phyloP scores from a whole-genome alignment of 371 early-diverging fungal species.

The Mucor irregularis region DNA sequence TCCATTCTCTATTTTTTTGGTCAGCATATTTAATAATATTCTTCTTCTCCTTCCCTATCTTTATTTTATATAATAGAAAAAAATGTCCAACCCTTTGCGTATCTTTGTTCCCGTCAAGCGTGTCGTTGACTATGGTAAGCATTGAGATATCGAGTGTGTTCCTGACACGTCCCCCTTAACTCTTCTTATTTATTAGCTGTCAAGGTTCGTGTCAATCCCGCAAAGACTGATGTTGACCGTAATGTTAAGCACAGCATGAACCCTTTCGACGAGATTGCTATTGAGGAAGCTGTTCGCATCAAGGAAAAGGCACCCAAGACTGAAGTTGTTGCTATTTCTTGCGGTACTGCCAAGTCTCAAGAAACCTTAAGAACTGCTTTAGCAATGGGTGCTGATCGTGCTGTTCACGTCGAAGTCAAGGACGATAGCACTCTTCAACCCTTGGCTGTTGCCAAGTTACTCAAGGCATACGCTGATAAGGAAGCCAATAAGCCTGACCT shows the following conservation, averaged over 20 bases:
- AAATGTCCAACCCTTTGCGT: conserved; percentile 58
- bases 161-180: background rate
- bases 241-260: conserved; percentile 98
- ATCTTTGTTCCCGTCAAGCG: conserved; percentile 95
- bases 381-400: conserved; percentile 98
- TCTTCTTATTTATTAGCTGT: conserved; percentile 67
- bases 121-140: conserved; percentile 90
- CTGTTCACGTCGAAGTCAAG: conserved; percentile 90
- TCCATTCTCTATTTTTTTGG: conserved; percentile 1
- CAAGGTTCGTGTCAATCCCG: conserved; percentile 94
- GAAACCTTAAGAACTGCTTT: conserved; percentile 96
- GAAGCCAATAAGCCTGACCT: conserved; percentile 86
- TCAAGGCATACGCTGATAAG: conserved; percentile 85
- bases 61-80: no score
- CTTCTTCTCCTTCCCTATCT: conserved; percentile 4
- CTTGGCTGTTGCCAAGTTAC: conserved; percentile 89
- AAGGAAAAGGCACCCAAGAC: conserved; percentile 80
- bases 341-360: conserved; percentile 88
- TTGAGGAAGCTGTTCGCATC: conserved; percentile 94
- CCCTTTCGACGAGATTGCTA: conserved; percentile 98
- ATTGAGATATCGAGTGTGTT: background rate
- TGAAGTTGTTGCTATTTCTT: conserved; percentile 87
- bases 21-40: conserved; percentile 6
- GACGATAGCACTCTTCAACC: conserved; percentile 79
- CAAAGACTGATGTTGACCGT: conserved; percentile 91